phyloP scores from a whole-genome alignment of 495 filamentous ascomycete genomes.

The Xylaria curta region DNA sequence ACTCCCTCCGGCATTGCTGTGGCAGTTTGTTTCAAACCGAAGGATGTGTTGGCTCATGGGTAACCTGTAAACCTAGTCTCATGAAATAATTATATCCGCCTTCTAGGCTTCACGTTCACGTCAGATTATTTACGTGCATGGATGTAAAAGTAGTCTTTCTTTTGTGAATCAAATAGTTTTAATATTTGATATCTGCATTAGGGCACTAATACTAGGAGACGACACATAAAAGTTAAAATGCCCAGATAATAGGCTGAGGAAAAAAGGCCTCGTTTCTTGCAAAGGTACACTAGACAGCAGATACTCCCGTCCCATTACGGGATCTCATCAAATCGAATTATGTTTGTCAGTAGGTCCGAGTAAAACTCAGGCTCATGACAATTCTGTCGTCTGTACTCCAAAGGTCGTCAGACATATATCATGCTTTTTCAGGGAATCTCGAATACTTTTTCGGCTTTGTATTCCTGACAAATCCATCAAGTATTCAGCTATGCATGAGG shows the following conservation, averaged over 20 bases:
- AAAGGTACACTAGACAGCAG: conserved; percentile 33
- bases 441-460: conserved; percentile 35
- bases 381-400: conserved; percentile 4
- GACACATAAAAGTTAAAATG: conserved; percentile 45
- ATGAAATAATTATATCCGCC: background rate
- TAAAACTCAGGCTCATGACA: conserved; percentile 13
- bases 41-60: background rate
- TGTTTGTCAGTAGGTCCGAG: conserved; percentile 28
- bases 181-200: conserved; percentile 61
- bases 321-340: conserved; percentile 25
- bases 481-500: conserved; percentile 33
- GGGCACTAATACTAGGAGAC: conserved; percentile 57
- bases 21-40: background rate
- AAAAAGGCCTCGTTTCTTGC: conserved; percentile 34
- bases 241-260: conserved; percentile 36
- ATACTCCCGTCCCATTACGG: conserved; percentile 23
- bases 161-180: conserved; percentile 35
- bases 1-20: background rate
- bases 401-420: conserved; percentile 30
- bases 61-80: background rate
- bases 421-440: conserved; percentile 37
- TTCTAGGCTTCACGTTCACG: background rate
- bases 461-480: conserved; percentile 46
- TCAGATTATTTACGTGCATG: no score
- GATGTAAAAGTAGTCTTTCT: background rate